phyloP scores from a whole-genome alignment of 2,329 filamentous ascomycete genomes.

The Claviceps sorghi region DNA sequence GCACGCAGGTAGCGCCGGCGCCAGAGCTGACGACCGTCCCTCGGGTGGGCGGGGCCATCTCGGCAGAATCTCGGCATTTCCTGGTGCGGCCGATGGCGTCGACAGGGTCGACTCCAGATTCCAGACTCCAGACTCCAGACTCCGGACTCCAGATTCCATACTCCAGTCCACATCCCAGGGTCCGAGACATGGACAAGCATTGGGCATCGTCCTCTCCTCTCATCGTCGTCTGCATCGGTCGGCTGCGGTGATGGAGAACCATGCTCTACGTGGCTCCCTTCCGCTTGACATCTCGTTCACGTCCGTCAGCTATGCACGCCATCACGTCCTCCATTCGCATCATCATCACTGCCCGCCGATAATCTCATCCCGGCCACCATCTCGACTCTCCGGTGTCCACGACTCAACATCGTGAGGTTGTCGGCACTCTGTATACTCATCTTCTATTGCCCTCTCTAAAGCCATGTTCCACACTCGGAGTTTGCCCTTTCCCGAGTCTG shows the following conservation, averaged over 20 bases:
- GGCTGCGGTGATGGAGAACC: no score
- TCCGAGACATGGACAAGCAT: no score
- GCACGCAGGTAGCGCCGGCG: background rate
- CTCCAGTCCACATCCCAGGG: no score
- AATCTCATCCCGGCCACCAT: background rate
- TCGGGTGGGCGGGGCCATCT: background rate
- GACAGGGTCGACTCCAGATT: no score
- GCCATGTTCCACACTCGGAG: constrained; percentile 8
- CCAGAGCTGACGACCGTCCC: background rate
- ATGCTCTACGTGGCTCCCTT: background rate
- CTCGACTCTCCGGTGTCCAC: no score
- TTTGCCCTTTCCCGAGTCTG: constrained; percentile 59
- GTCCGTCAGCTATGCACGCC: background rate
- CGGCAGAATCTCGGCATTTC: background rate
- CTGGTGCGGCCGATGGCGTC: no score
- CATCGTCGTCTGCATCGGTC: no score
- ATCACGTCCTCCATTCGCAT: background rate
- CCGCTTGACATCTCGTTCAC: background rate
- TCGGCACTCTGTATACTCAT: background rate
- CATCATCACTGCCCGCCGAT: background rate
- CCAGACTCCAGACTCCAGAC: no score
- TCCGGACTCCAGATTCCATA: no score
- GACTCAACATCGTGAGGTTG: background rate
- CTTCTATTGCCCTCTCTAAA: background rate
- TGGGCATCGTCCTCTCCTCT: no score